Evolutionary conservation across 495 filamentous ascomycete genomes (phyloP).

Genomic region (Margaritispora aquatica): DNA sequence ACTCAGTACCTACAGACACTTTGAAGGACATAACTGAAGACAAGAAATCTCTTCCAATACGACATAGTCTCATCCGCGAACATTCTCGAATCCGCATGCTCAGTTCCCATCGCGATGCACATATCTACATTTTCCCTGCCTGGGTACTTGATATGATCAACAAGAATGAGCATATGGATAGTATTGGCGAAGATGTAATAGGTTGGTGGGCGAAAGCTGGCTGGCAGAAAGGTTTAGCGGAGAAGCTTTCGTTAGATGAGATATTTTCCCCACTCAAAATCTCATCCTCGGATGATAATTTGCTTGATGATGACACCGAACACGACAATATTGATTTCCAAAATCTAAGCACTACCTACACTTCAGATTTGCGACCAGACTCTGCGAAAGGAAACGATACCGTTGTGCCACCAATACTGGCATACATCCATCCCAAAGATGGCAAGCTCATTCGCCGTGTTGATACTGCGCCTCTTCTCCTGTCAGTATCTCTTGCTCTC

Average conservation of each 20-base stretch:
- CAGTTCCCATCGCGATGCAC: slow-evolving; percentile 77
- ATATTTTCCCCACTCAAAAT: slow-evolving; percentile 41
- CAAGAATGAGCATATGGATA: slow-evolving; percentile 73
- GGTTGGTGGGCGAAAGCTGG: slow-evolving; percentile 92
- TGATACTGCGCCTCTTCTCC: slow-evolving; percentile 75
- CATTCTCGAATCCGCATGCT: slow-evolving; percentile 71
- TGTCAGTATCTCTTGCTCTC: slow-evolving; percentile 75
- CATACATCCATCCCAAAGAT: slow-evolving; percentile 59
- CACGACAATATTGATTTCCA: slow-evolving; percentile 60
- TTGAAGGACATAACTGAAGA: slow-evolving; percentile 72
- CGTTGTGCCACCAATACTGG: slow-evolving; percentile 62
- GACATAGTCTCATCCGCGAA: slow-evolving; percentile 62
- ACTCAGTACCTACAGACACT: slow-evolving; percentile 75
- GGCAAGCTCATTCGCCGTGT: slow-evolving; percentile 66
- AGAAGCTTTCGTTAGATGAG: slow-evolving; percentile 67
- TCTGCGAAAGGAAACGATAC: slow-evolving; percentile 17
- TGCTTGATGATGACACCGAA: slow-evolving; percentile 26
- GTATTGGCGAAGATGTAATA: slow-evolving; percentile 83
- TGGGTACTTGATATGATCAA: slow-evolving; percentile 84
- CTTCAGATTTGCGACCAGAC: slow-evolving; percentile 22
- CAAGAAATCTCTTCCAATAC: slow-evolving; percentile 61
- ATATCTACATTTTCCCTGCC: slow-evolving; percentile 86
- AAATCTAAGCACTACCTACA: slow-evolving; percentile 48
- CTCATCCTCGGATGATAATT: slow-evolving; percentile 34
- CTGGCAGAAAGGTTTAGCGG: slow-evolving; percentile 77